A percentile compares a stretch with the other conserved stretches of the same genome.
Evolutionary conservation across 176 grass and related monocot species (phyloP).

Genomic region (Carex myosuroides): DNA sequence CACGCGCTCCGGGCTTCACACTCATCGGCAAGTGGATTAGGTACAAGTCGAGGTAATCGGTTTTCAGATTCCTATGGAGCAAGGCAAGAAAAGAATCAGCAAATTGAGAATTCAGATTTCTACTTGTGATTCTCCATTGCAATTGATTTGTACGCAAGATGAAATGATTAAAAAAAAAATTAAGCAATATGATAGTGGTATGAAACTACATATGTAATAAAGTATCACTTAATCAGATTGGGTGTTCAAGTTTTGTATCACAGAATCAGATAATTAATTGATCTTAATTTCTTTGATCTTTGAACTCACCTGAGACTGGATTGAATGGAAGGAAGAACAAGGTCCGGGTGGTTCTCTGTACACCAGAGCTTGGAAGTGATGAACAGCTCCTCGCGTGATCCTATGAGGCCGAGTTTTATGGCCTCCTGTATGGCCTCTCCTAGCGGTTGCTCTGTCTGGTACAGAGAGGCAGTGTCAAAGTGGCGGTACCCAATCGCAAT

Average conservation of each 20-base stretch:
- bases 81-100: background rate
- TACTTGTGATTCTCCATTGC: background rate
- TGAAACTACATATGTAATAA: too few relatives aligned
- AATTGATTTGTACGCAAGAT: too few relatives aligned
- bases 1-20: slow-evolving; percentile 13
- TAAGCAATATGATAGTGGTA: too few relatives aligned
- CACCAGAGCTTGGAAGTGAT: slow-evolving; percentile 71
- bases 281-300: background rate
- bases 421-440: slow-evolving; percentile 42
- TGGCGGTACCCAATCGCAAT: slow-evolving; percentile 54
- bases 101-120: background rate
- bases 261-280: background rate
- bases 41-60: slow-evolving; percentile 64
- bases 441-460: slow-evolving; percentile 32
- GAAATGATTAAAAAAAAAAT: too few relatives aligned
- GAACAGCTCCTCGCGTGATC: slow-evolving; percentile 50
- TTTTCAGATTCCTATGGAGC: slow-evolving; percentile 30
- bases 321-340: slow-evolving; percentile 45
- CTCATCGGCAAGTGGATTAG: slow-evolving; percentile 57
- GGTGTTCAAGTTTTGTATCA: too few relatives aligned
- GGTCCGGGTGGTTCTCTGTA: slow-evolving; percentile 41
- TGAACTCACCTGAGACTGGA: slow-evolving; percentile 39
- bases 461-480: slow-evolving; percentile 52
- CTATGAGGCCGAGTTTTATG: slow-evolving; percentile 24
- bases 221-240: background rate